Percentiles rank a stretch among this genome's conserved stretches.
Evolutionary conservation across 441 rosid genomes (phyloP).

Genomic region (Gossypium gossypioides): DNA sequence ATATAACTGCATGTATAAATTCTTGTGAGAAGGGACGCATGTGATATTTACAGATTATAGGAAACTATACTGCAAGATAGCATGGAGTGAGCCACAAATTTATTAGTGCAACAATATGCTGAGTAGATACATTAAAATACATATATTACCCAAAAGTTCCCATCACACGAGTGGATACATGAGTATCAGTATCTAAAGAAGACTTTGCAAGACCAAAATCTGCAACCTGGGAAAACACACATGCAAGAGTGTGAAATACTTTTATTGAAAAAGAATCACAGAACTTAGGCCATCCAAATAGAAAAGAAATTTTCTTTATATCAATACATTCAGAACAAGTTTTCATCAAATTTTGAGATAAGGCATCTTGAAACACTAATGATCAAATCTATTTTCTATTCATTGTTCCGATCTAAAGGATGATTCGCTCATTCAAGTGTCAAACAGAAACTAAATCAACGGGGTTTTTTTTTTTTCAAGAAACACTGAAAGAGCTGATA

Average conservation of each 20-base stretch:
- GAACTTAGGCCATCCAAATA: neutral
- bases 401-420: neutral
- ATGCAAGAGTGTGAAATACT: neutral
- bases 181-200: slow-evolving; percentile 50
- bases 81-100: neutral
- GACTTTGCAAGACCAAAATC: slow-evolving; percentile 71
- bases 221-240: slow-evolving; percentile 35
- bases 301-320: neutral
- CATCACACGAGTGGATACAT: slow-evolving; percentile 57
- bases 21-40: slow-evolving; percentile 2
- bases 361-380: neutral
- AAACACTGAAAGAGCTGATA: neutral
- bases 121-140: neutral
- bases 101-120: neutral
- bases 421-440: neutral
- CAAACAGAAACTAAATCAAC: neutral
- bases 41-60: neutral
- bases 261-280: neutral
- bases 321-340: neutral
- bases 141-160: slow-evolving; percentile 56
- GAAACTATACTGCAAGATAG: neutral
- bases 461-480: neutral
- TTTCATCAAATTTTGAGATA: neutral
- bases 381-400: slow-evolving; percentile 5
- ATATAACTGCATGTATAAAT: slow-evolving; percentile 31